Base-by-base conservation (phyloP, 2,329 filamentous ascomycete genomes). In the Magnaporthiopsis poae region DNA sequence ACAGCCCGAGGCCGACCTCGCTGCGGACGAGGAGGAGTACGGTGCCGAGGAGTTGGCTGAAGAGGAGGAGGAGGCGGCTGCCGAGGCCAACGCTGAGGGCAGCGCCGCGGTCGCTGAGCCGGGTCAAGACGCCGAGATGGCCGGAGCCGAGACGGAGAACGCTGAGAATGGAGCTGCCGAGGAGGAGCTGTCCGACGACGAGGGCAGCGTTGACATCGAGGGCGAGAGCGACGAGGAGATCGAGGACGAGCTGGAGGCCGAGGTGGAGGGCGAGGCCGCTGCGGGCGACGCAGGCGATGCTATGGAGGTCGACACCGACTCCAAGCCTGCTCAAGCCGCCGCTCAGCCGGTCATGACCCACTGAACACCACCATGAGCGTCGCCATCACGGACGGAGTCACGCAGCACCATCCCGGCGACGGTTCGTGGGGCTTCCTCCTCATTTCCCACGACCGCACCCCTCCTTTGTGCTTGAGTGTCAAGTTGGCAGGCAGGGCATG, bases 1-100 rank as follows among this genome's bases (percentile, higher is more conserved):
- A 77, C 95, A 99, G 80, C 95, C 95, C 60, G 95, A 99, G 77
- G 95, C 93, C 65, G 96, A 99, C 74, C 84, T 89, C 61, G 84
- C 86, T 65, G 90, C 90, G 61, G 94, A 97, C 72, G 95, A 96
- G 72, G 89, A 90, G 33, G 86, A 90, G 71, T 99, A 99, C 74
- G 95, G 94, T 69, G 92, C 90, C 29, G 95, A 98, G 66, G 94
- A 96, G 77, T 87, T 86, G 21, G 91, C 92, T 63, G 88, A 88
- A 65, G 88, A 88, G 65, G 86, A 85, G n/a, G 86, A 78, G 15
- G 85, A 83, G 56, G 83, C 81, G 77, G 65, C 63, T 25, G 86
- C 80, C 4, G 79, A 35, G 74, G 59, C 67, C 27, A 71, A 67
- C 25, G 71, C 68, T 33, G 70, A 68, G 56, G 66, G 61, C 35